Evolutionary conservation across 2,329 filamentous ascomycete genomes (phyloP).

Genomic region (Diaporthe velutina): DNA sequence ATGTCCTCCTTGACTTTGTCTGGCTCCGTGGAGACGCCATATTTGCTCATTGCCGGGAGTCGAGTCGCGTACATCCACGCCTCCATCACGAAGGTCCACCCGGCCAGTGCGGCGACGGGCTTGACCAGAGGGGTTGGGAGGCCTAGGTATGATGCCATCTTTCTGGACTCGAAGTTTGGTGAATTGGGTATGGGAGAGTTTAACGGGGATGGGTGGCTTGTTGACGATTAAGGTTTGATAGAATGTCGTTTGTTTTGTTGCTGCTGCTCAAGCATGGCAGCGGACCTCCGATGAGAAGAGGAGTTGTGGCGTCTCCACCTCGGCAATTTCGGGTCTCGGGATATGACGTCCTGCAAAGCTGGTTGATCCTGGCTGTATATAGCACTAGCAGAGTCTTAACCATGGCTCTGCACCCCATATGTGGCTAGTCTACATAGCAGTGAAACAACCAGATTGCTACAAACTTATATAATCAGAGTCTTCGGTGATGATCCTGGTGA

Average conservation of each 20-base stretch:
- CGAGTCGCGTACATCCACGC: slow-evolving; percentile 20
- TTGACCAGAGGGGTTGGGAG: slow-evolving; percentile 20
- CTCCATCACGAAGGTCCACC: slow-evolving; percentile 18
- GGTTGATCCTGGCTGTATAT: neutral
- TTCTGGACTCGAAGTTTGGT: neutral
- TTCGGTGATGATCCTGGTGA: too few species aligned
- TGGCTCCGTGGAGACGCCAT: neutral
- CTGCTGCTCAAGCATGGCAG: neutral
- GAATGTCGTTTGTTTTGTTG: neutral
- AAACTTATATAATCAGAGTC: too few species aligned
- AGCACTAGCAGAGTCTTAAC: neutral
- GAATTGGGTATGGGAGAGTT: neutral
- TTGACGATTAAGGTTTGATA: neutral
- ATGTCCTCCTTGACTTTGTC: neutral
- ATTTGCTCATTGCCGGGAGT: neutral
- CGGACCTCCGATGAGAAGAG: neutral
- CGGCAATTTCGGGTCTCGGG: neutral
- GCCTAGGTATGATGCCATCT: slow-evolving; percentile 14
- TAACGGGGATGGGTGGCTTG: too few species aligned
- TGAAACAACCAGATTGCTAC: too few species aligned
- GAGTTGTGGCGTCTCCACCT: neutral
- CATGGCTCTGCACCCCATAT: neutral
- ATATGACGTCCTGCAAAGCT: neutral
- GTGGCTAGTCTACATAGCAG: too few species aligned
- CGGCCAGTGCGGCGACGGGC: slow-evolving; percentile 18